Conservation (phyloP, 129 eudicot species). For the Flaveria brownii region DNA sequence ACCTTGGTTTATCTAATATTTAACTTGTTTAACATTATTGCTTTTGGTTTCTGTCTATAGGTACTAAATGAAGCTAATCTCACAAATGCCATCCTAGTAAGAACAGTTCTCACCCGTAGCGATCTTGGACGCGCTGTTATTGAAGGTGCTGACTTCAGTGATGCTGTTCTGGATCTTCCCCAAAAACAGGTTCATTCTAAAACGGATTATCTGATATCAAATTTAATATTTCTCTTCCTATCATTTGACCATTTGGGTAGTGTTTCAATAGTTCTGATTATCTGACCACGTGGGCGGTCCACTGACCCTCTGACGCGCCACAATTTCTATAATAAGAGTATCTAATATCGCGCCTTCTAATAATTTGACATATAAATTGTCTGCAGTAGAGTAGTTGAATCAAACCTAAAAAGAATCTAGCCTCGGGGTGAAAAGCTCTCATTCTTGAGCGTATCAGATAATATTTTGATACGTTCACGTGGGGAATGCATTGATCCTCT, state of each 20-base stretch:
- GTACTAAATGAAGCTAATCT: conserved; percentile 94
- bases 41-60: conserved; percentile 33
- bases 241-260: neutral
- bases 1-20: neutral
- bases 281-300: neutral
- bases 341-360: neutral
- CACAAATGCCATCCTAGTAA: conserved; percentile 79
- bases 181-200: conserved; percentile 69
- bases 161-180: conserved; percentile 89
- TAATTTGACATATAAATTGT: neutral
- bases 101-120: conserved; percentile 95
- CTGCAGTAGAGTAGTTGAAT: neutral
- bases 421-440: too few species aligned
- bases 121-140: conserved; percentile 93
- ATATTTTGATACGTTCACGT: too few species aligned
- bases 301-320: too few species aligned
- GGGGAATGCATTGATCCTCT: too few species aligned
- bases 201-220: neutral
- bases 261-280: neutral
- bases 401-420: too few species aligned
- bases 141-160: conserved; percentile 98
- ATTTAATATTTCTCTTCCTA: neutral
- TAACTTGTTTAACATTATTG: neutral
- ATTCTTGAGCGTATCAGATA: too few species aligned
- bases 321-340: neutral